These are phyloP conservation scores for Neurospora tetraspora DNA, from an alignment of 495 filamentous ascomycete genomes.

Conservation along the genomic window DNA sequence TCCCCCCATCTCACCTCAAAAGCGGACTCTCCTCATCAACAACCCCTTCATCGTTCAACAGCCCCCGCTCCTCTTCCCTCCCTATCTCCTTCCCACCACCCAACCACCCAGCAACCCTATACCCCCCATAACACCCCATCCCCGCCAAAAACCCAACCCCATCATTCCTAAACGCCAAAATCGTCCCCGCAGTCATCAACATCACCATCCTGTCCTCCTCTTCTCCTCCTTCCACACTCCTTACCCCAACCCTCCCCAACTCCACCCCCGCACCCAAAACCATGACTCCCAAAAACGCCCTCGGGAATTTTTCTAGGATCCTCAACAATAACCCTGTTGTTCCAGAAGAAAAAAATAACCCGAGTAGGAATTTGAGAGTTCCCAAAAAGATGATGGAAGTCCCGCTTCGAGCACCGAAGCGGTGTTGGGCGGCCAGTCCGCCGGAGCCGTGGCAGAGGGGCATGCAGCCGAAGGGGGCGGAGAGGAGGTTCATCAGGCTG, in stretches of 20 bases:
- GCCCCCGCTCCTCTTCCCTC: not conserved
- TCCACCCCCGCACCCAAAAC: constrained; percentile 83
- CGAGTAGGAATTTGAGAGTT: constrained; percentile 61
- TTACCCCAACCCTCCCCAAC: constrained; percentile 72
- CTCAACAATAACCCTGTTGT: constrained; percentile 44
- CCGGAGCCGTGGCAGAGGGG: constrained; percentile 91
- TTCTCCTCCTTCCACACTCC: constrained; percentile 55
- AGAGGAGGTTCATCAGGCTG: constrained; percentile 65
- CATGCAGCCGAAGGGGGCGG: constrained; percentile 91
- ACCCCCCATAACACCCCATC: constrained; percentile 40
- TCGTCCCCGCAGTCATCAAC: constrained; percentile 70
- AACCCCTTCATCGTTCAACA: not conserved
- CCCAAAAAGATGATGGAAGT: constrained; percentile 74
- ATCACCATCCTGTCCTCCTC: constrained; percentile 73
- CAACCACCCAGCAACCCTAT: not conserved
- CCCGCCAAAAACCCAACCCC: constrained; percentile 78
- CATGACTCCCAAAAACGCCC: constrained; percentile 69
- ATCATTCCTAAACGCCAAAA: constrained; percentile 84
- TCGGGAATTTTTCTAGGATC: constrained; percentile 62
- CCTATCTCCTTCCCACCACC: not conserved
- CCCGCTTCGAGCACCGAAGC: constrained; percentile 84
- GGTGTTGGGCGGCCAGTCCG: constrained; percentile 78
- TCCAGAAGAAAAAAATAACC: constrained; percentile 62
- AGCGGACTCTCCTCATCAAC: constrained; percentile 9
- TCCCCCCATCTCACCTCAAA: constrained; percentile 1